Percentiles rank a stretch among this genome's conserved stretches.
Conservation (phyloP, 2,329 filamentous ascomycete species). For the Colletotrichum zoysiae region DNA sequence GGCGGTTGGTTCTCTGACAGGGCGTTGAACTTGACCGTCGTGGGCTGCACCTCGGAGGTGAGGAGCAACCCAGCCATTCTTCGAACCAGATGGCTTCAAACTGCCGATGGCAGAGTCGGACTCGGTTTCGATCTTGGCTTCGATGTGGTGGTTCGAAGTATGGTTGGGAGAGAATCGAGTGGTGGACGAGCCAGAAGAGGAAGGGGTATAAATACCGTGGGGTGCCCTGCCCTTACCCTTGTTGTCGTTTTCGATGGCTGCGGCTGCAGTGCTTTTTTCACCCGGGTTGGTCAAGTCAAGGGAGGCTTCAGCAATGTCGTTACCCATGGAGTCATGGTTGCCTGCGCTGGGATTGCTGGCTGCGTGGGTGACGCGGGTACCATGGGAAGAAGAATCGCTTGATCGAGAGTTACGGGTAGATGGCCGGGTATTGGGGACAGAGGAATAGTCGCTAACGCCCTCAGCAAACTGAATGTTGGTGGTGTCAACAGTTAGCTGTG, state of each 20-base stretch:
- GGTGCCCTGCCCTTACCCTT: neutral
- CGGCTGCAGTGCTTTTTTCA: neutral
- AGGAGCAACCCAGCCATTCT: neutral
- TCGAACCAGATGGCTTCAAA: neutral
- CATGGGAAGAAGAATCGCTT: neutral
- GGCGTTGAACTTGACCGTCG: neutral
- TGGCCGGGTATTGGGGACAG: neutral
- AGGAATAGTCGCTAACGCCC: neutral
- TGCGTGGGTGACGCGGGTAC: neutral
- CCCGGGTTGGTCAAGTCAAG: neutral
- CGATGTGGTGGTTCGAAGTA: neutral
- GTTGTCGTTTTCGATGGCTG: no score
- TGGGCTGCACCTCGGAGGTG: neutral
- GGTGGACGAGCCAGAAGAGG: neutral
- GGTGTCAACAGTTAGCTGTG: neutral
- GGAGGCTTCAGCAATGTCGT: neutral
- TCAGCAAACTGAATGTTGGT: neutral
- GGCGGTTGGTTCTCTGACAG: neutral
- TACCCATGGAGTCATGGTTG: no score
- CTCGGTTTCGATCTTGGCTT: neutral
- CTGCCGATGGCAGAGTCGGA: neutral
- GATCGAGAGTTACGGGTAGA: neutral
- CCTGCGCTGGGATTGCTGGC: neutral
- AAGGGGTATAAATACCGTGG: neutral
- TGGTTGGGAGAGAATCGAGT: constrained; percentile 5